phyloP scores from a whole-genome alignment of 2,329 filamentous ascomycete genomes.

The Fusarium tricinctum region DNA sequence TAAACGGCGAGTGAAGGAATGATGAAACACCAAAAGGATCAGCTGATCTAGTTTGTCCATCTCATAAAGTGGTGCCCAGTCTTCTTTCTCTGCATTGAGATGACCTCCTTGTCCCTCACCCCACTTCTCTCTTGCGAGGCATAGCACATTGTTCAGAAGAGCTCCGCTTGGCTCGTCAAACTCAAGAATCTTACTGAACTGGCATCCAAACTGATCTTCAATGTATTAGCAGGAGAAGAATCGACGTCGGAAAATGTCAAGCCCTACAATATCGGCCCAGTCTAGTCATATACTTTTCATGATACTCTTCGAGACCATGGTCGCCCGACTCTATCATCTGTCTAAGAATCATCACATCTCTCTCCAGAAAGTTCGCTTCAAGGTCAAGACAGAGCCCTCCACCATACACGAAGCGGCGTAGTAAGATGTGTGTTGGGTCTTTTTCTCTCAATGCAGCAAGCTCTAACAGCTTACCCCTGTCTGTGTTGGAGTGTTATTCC shows the following conservation, averaged over 20 bases:
- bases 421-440: slow-evolving; percentile 23
- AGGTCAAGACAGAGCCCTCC: slow-evolving; percentile 19
- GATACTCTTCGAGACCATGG: slow-evolving; percentile 9
- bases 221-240: not conserved
- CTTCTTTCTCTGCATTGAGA: slow-evolving; percentile 9
- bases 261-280: slow-evolving; percentile 24
- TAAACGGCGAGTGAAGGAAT: slow-evolving; percentile 1
- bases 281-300: slow-evolving; percentile 9
- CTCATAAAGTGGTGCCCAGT: slow-evolving; percentile 13
- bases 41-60: slow-evolving; percentile 15
- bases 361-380: slow-evolving; percentile 19
- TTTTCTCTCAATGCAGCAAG: slow-evolving; percentile 8
- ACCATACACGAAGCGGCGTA: slow-evolving; percentile 11
- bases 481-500: slow-evolving; percentile 11
- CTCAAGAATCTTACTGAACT: slow-evolving; percentile 15
- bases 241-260: not conserved
- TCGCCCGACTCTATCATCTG: slow-evolving; percentile 19
- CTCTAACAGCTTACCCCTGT: slow-evolving; percentile 14
- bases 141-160: not conserved
- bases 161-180: slow-evolving; percentile 11
- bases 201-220: slow-evolving; percentile 17
- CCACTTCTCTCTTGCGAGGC: slow-evolving; percentile 3
- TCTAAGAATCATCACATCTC: slow-evolving; percentile 4
- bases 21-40: not conserved
- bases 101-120: slow-evolving; percentile 15